Percentiles rank a stretch among this genome's conserved stretches.
Conservation (phyloP, 192 early-diverging fungal species). For the Glomus cerebriforme region DNA sequence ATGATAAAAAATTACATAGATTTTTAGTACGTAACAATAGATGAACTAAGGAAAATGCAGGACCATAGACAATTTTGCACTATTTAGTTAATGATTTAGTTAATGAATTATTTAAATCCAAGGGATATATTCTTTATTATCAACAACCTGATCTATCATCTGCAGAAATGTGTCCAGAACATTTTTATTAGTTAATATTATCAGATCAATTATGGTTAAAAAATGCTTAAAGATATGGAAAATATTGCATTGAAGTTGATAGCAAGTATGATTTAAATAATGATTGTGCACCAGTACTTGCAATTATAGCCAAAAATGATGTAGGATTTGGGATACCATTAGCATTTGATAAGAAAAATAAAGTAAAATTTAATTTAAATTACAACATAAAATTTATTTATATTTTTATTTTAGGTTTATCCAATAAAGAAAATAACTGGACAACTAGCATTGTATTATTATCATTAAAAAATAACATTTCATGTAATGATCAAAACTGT, state of each 20-base stretch:
- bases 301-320: background rate
- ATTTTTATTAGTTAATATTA: background rate
- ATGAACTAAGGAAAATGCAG: background rate
- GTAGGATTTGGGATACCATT: background rate
- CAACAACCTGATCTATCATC: background rate
- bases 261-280: constrained; percentile 6
- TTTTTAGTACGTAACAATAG: constrained; percentile 3
- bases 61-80: background rate
- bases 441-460: background rate
- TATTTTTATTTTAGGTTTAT: background rate
- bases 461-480: background rate
- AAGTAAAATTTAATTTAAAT: background rate
- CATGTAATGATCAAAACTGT: background rate
- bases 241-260: background rate
- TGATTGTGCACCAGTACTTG: background rate
- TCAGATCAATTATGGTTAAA: background rate
- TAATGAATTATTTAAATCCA: background rate
- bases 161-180: background rate
- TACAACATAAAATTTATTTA: background rate
- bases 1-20: constrained; percentile 11
- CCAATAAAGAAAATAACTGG: background rate
- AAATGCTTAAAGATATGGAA: background rate
- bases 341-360: background rate
- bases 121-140: background rate
- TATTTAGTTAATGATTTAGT: background rate